phyloP scores from a whole-genome alignment of 2,329 filamentous ascomycete species.

The Monilinia fructigena region DNA sequence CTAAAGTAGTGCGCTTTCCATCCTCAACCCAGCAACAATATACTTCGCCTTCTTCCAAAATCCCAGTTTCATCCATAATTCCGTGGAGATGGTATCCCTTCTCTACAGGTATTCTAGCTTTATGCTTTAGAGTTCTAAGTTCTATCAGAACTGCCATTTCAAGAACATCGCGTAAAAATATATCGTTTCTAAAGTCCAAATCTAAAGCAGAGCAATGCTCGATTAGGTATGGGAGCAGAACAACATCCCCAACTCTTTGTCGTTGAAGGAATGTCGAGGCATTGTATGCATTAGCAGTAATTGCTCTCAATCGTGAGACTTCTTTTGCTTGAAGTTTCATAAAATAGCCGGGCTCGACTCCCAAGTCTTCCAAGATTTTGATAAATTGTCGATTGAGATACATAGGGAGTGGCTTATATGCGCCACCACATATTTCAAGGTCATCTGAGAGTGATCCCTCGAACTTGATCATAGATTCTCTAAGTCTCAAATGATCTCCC shows the following conservation, averaged over 20 bases:
- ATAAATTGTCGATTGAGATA: constrained; percentile 78
- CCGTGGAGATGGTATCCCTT: constrained; percentile 76
- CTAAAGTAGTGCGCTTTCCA: constrained; percentile 28
- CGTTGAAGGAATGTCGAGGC: constrained; percentile 65
- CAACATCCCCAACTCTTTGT: constrained; percentile 58
- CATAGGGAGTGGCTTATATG: constrained; percentile 64
- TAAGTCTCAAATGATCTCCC: constrained; percentile 60
- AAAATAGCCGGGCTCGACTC: constrained; percentile 59
- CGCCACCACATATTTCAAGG: constrained; percentile 71
- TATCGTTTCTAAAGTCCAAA: constrained; percentile 65
- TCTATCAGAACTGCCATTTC: constrained; percentile 70
- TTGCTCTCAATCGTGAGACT: constrained; percentile 56
- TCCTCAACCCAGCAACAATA: constrained; percentile 57
- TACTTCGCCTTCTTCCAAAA: constrained; percentile 64
- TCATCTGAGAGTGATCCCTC: constrained; percentile 52
- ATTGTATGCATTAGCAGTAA: constrained; percentile 58
- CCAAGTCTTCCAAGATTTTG: constrained; percentile 82
- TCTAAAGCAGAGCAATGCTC: constrained; percentile 55
- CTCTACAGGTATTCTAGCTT: constrained; percentile 69
- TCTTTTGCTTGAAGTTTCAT: constrained; percentile 62
- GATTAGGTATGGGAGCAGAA: constrained; percentile 63
- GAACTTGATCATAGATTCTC: constrained; percentile 81
- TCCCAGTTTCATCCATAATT: constrained; percentile 77
- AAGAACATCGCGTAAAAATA: constrained; percentile 67
- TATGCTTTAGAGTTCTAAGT: constrained; percentile 74